These are phyloP conservation scores for Diaporthe sp. DNA, from an alignment of 2,329 filamentous ascomycete genomes.

Conservation along the genomic window DNA sequence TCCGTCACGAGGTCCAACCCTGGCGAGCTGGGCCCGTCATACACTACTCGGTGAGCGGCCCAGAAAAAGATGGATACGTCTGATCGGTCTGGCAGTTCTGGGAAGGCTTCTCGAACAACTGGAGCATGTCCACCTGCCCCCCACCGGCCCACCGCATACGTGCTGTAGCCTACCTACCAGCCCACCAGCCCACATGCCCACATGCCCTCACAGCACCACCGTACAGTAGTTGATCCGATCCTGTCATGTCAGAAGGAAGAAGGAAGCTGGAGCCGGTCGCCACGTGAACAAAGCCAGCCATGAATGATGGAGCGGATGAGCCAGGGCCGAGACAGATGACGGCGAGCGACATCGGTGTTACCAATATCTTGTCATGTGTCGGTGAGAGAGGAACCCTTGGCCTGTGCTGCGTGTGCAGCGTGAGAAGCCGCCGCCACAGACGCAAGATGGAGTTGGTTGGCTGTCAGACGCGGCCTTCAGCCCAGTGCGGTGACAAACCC, in stretches of 20 bases:
- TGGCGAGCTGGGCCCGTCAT: constrained; percentile 5
- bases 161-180: neutral
- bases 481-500: constrained; percentile 30
- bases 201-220: neutral
- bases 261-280: constrained; percentile 25
- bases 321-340: constrained; percentile 30
- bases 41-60: constrained; percentile 22
- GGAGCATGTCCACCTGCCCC: neutral
- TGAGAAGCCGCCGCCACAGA: constrained; percentile 27
- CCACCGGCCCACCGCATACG: constrained; percentile 2
- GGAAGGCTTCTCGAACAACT: constrained; percentile 34
- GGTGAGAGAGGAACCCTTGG: constrained; percentile 34
- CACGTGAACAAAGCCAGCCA: constrained; percentile 30
- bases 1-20: constrained; percentile 15
- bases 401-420: constrained; percentile 36
- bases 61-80: neutral
- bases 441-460: constrained; percentile 33
- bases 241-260: neutral
- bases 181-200: neutral
- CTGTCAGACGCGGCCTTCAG: constrained; percentile 34
- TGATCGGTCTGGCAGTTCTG: constrained; percentile 19
- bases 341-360: constrained; percentile 34
- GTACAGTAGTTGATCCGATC: neutral
- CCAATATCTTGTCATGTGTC: constrained; percentile 38
- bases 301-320: neutral